Percentiles rank a stretch among this genome's conserved stretches.
Conservation (phyloP, 225 moss, liverwort and hornwort species). For the Marchantia paleacea region DNA sequence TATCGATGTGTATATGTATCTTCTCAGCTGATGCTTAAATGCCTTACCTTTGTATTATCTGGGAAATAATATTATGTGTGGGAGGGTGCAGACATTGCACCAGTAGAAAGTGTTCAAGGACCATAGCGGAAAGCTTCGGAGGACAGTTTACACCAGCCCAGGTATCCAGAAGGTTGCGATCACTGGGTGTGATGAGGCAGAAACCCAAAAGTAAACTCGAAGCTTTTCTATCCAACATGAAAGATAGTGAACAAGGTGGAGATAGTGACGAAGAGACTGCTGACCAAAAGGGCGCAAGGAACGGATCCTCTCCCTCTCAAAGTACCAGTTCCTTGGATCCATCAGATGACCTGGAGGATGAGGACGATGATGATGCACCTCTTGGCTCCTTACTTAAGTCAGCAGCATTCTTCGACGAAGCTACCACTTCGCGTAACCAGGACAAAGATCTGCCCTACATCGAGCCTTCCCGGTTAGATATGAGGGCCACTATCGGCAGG, state of each 20-base stretch:
- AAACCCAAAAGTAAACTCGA: conserved; percentile 21
- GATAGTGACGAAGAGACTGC: conserved; percentile 35
- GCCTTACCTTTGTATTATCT: too few species aligned
- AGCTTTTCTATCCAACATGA: conserved; percentile 31
- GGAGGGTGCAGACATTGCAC: conserved; percentile 29
- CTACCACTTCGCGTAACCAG: not conserved
- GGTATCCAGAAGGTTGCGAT: conserved; percentile 65
- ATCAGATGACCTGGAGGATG: conserved; percentile 17
- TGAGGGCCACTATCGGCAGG: conserved; percentile 7
- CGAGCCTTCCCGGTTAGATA: not conserved
- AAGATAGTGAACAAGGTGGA: conserved; percentile 23
- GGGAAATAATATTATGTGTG: not conserved
- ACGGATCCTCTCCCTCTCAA: not conserved
- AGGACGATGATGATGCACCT: conserved; percentile 17
- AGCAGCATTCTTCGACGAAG: not conserved
- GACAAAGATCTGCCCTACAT: not conserved
- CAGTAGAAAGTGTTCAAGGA: conserved; percentile 24
- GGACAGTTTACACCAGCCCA: conserved; percentile 57
- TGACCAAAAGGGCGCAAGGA: not conserved
- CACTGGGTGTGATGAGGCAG: conserved; percentile 52
- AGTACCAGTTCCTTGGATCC: not conserved
- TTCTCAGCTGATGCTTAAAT: too few species aligned
- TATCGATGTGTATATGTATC: too few species aligned
- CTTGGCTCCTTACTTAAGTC: not conserved
- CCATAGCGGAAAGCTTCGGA: conserved; percentile 29